Evolutionary conservation across 2,329 filamentous ascomycete genomes (phyloP).

Genomic region (Cercospora sojina): DNA sequence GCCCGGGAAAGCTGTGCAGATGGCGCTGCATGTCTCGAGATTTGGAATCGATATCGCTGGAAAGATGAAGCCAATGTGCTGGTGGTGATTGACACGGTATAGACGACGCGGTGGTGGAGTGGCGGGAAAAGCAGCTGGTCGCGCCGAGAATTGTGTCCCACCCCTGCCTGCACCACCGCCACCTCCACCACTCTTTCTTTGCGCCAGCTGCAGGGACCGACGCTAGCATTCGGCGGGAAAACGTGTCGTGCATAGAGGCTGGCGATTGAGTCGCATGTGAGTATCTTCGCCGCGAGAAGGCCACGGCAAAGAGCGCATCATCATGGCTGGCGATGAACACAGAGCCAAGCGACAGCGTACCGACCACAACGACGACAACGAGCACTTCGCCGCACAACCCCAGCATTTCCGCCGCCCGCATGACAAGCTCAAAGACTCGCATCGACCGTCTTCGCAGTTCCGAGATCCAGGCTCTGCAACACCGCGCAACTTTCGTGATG

Average conservation of each 20-base stretch:
- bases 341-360: slow-evolving; percentile 28
- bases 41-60: background rate
- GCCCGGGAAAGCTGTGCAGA: background rate
- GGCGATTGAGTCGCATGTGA: slow-evolving; percentile 3
- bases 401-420: slow-evolving; percentile 47
- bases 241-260: background rate
- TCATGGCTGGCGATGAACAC: slow-evolving; percentile 24
- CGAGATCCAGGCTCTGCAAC: background rate
- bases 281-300: slow-evolving; percentile 2
- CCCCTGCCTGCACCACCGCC: background rate
- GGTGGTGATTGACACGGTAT: background rate
- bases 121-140: background rate
- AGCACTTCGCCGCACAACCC: slow-evolving; percentile 45
- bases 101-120: background rate
- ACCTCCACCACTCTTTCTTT: background rate
- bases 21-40: background rate
- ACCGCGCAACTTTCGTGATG: slow-evolving; percentile 26
- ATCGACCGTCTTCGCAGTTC: slow-evolving; percentile 26
- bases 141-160: background rate
- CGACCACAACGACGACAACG: slow-evolving; percentile 53
- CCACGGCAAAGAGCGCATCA: slow-evolving; percentile 12
- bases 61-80: background rate
- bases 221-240: background rate
- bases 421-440: slow-evolving; percentile 25
- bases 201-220: background rate